phyloP scores from a whole-genome alignment of 1,284 basidiomycete species.

The Anthracocystis panici-leucophaei region DNA sequence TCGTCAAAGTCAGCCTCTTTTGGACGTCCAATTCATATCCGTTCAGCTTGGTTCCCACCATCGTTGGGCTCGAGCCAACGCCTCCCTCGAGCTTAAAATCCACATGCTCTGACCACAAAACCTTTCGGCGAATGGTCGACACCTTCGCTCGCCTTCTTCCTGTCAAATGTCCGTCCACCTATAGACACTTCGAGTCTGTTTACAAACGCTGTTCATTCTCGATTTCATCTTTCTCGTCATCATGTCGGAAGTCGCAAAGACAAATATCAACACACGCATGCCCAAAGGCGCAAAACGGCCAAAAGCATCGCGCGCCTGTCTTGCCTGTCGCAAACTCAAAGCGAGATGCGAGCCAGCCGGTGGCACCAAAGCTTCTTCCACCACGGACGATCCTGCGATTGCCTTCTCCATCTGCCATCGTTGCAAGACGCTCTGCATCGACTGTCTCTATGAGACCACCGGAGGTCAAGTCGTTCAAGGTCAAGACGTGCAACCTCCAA shows the following conservation, averaged over 20 bases:
- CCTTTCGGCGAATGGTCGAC: not conserved
- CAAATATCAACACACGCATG: constrained; percentile 49
- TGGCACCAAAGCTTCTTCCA: constrained; percentile 5
- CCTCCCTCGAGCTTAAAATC: constrained; percentile 7
- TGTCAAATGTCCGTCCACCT: not conserved
- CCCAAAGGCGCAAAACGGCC: constrained; percentile 53
- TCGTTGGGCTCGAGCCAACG: constrained; percentile 4
- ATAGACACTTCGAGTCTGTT: not conserved
- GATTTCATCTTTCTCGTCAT: not conserved
- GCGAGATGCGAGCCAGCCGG: constrained; percentile 43
- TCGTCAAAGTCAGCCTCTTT: not conserved
- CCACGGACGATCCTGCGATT: constrained; percentile 20
- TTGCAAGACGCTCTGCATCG: constrained; percentile 53
- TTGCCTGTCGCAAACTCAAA: constrained; percentile 52
- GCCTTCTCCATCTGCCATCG: constrained; percentile 43
- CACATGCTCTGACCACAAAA: constrained; percentile 5
- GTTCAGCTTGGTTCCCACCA: not conserved
- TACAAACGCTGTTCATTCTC: not conserved
- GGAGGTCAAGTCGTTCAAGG: constrained; percentile 37
- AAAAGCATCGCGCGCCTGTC: constrained; percentile 47
- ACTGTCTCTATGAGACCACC: constrained; percentile 43
- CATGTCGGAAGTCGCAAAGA: constrained; percentile 30
- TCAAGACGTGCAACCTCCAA: constrained; percentile 15
- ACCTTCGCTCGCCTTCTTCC: not conserved
- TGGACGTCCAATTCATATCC: not conserved